These are phyloP conservation scores for Scutellaria galericulata DNA, from an alignment of 257 asterid genomes.

Conservation along the genomic window DNA sequence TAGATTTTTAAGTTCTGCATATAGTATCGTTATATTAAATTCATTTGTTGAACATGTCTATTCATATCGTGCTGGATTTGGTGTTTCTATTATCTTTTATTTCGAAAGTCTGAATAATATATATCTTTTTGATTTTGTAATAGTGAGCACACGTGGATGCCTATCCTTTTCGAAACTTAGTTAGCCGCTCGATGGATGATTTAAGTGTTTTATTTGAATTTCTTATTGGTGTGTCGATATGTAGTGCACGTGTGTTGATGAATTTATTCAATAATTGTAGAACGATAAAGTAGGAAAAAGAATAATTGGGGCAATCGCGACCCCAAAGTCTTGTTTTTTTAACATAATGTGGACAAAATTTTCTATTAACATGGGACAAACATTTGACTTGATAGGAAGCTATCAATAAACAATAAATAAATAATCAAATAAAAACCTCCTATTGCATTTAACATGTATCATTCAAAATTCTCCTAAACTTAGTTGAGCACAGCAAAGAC, in stretches of 20 bases:
- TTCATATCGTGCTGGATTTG: constrained; percentile 29
- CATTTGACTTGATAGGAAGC: constrained; percentile 48
- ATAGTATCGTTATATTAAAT: background rate
- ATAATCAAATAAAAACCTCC: background rate
- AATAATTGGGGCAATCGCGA: constrained; percentile 45
- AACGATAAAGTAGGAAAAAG: constrained; percentile 30
- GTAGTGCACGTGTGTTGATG: constrained; percentile 53
- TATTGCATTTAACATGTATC: constrained; percentile 22
- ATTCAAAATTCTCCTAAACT: constrained; percentile 13
- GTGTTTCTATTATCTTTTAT: background rate
- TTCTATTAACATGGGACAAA: constrained; percentile 48
- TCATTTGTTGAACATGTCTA: constrained; percentile 19
- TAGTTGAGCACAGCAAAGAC: constrained; percentile 38
- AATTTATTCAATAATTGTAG: constrained; percentile 49
- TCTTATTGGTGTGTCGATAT: constrained; percentile 38
- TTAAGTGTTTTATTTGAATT: constrained; percentile 22
- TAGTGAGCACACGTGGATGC: constrained; percentile 41
- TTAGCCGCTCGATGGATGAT: constrained; percentile 34
- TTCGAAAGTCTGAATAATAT: constrained; percentile 4
- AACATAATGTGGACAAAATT: constrained; percentile 51
- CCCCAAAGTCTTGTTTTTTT: constrained; percentile 40
- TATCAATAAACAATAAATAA: constrained; percentile 31
- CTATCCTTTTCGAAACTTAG: constrained; percentile 33
- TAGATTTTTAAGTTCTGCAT: background rate
- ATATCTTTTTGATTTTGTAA: constrained; percentile 9